Base-by-base conservation (phyloP, 805 yeast species). In the Myxozyma melibiosi region DNA sequence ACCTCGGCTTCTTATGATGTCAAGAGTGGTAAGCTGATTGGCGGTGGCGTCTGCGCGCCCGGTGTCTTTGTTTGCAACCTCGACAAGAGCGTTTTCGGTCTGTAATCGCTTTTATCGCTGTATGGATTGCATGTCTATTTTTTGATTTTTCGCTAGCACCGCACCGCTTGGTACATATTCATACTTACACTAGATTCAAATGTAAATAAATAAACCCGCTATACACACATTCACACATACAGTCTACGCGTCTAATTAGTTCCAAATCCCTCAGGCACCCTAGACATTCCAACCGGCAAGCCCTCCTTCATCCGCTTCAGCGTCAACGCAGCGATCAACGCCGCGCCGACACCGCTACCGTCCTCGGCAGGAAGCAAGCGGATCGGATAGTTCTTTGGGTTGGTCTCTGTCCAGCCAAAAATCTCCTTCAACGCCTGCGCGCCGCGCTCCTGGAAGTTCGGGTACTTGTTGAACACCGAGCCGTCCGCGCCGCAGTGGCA, bases 341-440 rank as follows among this genome's bases (percentile, higher is more conserved):
- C 99, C 55, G 99, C 99, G 71, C 99, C 99, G 47, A 89, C 97
- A 78, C 98, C 98, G 37, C 94, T 86, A 68, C 99, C 99, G 77
- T 94, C 99, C 77, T 92, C 97, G 64, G 99, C 98, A 57, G 95
- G 88, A 39, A 86, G 88, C 66, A 91, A 84, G 63, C 80, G 75
- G 69, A 94, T 84, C 64, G 98, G 98, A 73, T 90, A 90, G 58
- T 83, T 82, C 63, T 77, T 70, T 46, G 74, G 68, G 48, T 71
- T 70, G 60, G 70, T 74, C 37, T 74, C 70, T 7, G 25, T 16
- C 97, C 97, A 92, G 65, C 78, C 92, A 70, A 89, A 88, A 67
- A 92, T 90, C 71, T 90, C 97, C 74, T 84, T 84, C 71, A 92
- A 80, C 57, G 88, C 97, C 70, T 80, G 79, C 47, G 95, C 95